These are phyloP conservation scores for Tribonema minus DNA, from an alignment of 108 stramenopile species.

Conservation along the genomic window DNA sequence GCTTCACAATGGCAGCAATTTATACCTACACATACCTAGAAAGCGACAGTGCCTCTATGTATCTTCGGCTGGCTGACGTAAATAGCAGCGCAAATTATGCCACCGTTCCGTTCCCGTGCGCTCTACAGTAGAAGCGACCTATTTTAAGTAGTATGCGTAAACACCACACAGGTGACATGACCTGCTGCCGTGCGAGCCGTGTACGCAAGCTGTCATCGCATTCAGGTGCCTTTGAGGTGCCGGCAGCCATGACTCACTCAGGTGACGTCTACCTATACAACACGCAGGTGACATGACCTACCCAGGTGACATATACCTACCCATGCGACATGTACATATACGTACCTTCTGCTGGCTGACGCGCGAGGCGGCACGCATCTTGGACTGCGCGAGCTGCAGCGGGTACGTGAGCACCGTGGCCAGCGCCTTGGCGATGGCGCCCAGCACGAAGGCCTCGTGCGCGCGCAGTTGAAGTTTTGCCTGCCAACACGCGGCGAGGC, in stretches of 20 bases:
- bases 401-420: conserved; percentile 85
- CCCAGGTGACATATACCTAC: background rate
- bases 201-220: background rate
- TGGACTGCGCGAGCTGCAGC: conserved; percentile 70
- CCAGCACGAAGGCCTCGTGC: conserved; percentile 73
- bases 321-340: background rate
- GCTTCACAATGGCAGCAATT: no score
- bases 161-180: background rate
- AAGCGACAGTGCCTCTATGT: no score
- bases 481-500: background rate
- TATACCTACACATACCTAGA: no score
- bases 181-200: background rate
- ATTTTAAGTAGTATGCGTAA: no score
- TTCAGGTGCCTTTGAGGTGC: no score
- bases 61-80: no score
- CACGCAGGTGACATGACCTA: background rate
- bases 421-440: conserved; percentile 76
- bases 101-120: no score
- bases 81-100: no score
- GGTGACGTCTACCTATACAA: no score
- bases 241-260: no score
- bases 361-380: conserved; percentile 47
- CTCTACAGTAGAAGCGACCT: no score
- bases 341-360: background rate
- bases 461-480: conserved; percentile 9